Conservation (phyloP, 1,139 yeast species). For the Blastobotrys niveus region DNA sequence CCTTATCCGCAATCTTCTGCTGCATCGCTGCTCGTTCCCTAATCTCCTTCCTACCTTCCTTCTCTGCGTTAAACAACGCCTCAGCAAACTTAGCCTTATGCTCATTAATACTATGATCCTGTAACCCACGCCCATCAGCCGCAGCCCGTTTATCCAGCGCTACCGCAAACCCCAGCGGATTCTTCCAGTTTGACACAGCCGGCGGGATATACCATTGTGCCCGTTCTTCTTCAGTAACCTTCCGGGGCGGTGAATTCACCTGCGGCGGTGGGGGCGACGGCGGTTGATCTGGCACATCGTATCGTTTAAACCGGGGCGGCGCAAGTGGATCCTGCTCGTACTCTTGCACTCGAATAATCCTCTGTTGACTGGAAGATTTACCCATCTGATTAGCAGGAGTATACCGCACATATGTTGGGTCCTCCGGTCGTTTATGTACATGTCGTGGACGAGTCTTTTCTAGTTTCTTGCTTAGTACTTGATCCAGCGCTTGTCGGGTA, state of each 20-base stretch:
- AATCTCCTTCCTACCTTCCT: conserved; percentile 66
- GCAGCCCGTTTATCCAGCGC: conserved; percentile 72
- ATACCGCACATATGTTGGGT: conserved; percentile 44
- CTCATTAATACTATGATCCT: conserved; percentile 45
- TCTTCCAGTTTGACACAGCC: conserved; percentile 93
- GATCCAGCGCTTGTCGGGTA: conserved; percentile 47
- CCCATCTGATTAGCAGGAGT: conserved; percentile 43
- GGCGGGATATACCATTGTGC: conserved; percentile 87
- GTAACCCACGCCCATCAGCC: conserved; percentile 45
- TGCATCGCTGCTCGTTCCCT: conserved; percentile 53
- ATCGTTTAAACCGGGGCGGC: conserved; percentile 71
- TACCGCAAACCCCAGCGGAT: conserved; percentile 84
- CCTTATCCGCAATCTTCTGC: conserved; percentile 49
- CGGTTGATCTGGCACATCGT: conserved; percentile 66
- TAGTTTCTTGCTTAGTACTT: conserved; percentile 39
- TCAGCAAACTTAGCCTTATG: conserved; percentile 59
- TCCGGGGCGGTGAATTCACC: conserved; percentile 45
- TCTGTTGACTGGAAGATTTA: conserved; percentile 29
- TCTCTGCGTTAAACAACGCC: conserved; percentile 73
- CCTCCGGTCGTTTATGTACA: conserved; percentile 26
- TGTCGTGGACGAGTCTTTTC: conserved; percentile 32
- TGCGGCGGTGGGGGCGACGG: conserved; percentile 56
- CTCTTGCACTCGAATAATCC: conserved; percentile 53
- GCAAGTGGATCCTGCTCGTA: conserved; percentile 76
- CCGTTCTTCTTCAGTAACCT: conserved; percentile 69